Conservation (phyloP, 140 eudicot genomes). For the Senecio squalidus region DNA sequence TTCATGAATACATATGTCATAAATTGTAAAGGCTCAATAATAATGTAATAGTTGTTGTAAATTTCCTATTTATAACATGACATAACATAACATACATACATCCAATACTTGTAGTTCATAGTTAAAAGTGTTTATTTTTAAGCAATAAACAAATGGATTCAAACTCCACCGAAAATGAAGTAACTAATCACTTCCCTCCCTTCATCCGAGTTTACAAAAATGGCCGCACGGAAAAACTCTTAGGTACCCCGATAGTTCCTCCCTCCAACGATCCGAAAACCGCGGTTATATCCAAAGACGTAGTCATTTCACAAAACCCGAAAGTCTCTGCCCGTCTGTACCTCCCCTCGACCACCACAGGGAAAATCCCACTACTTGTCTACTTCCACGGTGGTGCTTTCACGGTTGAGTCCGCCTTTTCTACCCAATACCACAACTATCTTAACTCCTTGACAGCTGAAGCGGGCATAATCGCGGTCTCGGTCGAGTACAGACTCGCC, state of each 20-base stretch:
- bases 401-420: slow-evolving; percentile 34
- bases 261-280: slow-evolving; percentile 24
- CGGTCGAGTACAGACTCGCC: slow-evolving; percentile 43
- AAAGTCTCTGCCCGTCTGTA: slow-evolving; percentile 36
- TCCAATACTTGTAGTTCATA: too few species aligned
- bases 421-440: slow-evolving; percentile 25
- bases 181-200: slow-evolving; percentile 32
- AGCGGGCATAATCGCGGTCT: slow-evolving; percentile 25
- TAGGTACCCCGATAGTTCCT: slow-evolving; percentile 20
- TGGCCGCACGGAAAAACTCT: slow-evolving; percentile 25
- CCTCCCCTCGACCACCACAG: slow-evolving; percentile 20
- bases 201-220: slow-evolving; percentile 32
- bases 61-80: too few species aligned
- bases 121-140: background rate
- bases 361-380: slow-evolving; percentile 36
- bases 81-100: background rate
- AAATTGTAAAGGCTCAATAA: too few species aligned
- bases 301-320: slow-evolving; percentile 25
- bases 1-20: too few species aligned
- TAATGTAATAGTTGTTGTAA: too few species aligned
- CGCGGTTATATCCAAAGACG: slow-evolving; percentile 38
- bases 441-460: slow-evolving; percentile 20
- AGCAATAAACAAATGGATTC: background rate
- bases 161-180: background rate
- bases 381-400: slow-evolving; percentile 53